These are phyloP conservation scores for Syncephalis plumigaleata DNA, from an alignment of 371 early-diverging fungal genomes.

Conservation along the genomic window DNA sequence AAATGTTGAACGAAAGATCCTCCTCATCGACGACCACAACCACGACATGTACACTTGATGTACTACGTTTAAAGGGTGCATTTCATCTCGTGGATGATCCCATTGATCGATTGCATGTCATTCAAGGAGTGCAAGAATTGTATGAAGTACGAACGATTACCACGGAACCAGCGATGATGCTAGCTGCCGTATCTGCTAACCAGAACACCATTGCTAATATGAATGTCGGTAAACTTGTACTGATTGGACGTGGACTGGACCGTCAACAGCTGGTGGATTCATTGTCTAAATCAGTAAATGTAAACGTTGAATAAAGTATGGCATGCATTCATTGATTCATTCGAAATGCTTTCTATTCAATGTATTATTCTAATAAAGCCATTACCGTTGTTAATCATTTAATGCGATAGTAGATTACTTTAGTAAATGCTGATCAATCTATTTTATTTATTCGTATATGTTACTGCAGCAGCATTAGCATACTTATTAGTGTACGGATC, in stretches of 20 bases:
- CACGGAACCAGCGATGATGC: not conserved
- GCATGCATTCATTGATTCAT: too few species aligned
- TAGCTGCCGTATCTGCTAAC: too few species aligned
- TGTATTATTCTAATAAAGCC: too few species aligned
- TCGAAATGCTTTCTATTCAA: too few species aligned
- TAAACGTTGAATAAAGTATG: not conserved
- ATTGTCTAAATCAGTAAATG: not conserved
- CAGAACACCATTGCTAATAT: not conserved
- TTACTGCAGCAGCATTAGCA: too few species aligned
- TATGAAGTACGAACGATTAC: slow-evolving; percentile 58
- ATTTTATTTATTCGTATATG: too few species aligned
- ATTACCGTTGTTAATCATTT: too few species aligned
- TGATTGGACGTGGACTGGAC: slow-evolving; percentile 15
- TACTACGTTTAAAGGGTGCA: slow-evolving; percentile 75
- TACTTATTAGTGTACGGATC: too few species aligned
- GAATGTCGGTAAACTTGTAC: slow-evolving; percentile 10
- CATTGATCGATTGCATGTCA: slow-evolving; percentile 26
- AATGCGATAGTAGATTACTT: too few species aligned
- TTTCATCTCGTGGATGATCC: slow-evolving; percentile 24
- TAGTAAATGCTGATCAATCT: too few species aligned
- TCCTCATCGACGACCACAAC: slow-evolving; percentile 1
- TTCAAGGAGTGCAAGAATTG: slow-evolving; percentile 85
- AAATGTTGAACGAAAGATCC: too few species aligned
- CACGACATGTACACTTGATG: slow-evolving; percentile 4
- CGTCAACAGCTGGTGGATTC: not conserved